phyloP scores from a whole-genome alignment of 2,329 filamentous ascomycete species.

The Ophiostoma himal-ulmi region DNA sequence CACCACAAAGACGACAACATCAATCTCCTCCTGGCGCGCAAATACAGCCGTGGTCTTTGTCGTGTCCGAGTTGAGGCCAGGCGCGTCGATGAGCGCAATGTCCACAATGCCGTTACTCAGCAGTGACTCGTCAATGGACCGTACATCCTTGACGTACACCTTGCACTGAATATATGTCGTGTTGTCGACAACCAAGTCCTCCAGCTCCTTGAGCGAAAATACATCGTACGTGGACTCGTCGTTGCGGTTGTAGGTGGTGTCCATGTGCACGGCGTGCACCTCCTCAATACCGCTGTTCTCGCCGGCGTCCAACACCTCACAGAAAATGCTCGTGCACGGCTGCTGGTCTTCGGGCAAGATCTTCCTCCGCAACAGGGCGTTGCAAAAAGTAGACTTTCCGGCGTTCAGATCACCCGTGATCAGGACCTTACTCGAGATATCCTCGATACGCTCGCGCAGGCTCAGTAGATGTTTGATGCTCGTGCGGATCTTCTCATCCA shows the following conservation, averaged over 20 bases:
- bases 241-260: constrained; percentile 72
- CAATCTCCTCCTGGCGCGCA: constrained; percentile 94
- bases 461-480: constrained; percentile 86
- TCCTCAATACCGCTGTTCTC: constrained; percentile 91
- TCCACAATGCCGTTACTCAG: constrained; percentile 97
- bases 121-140: constrained; percentile 84
- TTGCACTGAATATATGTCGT: constrained; percentile 90
- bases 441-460: constrained; percentile 88
- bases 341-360: constrained; percentile 95
- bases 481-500: constrained; percentile 90
- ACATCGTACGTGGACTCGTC: constrained; percentile 94
- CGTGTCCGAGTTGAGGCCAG: constrained; percentile 90
- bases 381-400: constrained; percentile 98
- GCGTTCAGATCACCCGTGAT: constrained; percentile 95
- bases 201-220: constrained; percentile 69
- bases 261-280: constrained; percentile 88
- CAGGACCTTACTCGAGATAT: constrained; percentile 93
- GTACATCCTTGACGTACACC: constrained; percentile 86
- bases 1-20: constrained; percentile 97
- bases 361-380: constrained; percentile 88
- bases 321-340: constrained; percentile 97
- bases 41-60: constrained; percentile 97
- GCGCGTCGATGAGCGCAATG: constrained; percentile 94
- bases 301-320: constrained; percentile 86
- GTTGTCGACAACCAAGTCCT: constrained; percentile 86